phyloP scores from a whole-genome alignment of 2,329 filamentous ascomycete genomes.

The Monilinia polystroma region DNA sequence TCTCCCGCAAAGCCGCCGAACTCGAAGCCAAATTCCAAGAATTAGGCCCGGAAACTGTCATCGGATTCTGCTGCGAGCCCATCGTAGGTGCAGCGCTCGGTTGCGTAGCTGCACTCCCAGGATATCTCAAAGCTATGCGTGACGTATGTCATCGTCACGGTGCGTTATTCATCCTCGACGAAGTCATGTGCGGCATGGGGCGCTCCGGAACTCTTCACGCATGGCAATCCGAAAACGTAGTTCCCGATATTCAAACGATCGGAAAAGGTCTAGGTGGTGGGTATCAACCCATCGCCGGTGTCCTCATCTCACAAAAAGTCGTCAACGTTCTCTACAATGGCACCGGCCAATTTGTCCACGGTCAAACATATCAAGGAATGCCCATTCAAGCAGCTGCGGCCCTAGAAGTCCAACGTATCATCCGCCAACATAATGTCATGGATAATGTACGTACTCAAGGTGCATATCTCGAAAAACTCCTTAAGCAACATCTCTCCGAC shows the following conservation, averaged over 20 bases:
- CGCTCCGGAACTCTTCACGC: constrained; percentile 54
- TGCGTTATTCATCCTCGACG: constrained; percentile 74
- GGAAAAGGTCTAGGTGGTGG: constrained; percentile 67
- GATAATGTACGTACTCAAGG: constrained; percentile 59
- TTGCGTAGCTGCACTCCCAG: constrained; percentile 62
- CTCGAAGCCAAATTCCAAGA: constrained; percentile 61
- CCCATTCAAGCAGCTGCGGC: constrained; percentile 60
- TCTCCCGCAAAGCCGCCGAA: constrained; percentile 57
- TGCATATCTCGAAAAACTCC: constrained; percentile 44
- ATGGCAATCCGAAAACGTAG: constrained; percentile 52
- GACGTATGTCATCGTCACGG: constrained; percentile 69
- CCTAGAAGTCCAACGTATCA: constrained; percentile 60
- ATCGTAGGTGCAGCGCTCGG: constrained; percentile 66
- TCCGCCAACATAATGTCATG: constrained; percentile 57
- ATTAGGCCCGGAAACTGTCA: constrained; percentile 61
- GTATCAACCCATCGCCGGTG: constrained; percentile 59
- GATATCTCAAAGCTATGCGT: constrained; percentile 69
- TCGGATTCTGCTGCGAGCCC: constrained; percentile 66
- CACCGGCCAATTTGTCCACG: constrained; percentile 38
- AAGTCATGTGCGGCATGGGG: constrained; percentile 63
- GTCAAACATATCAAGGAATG: constrained; percentile 59
- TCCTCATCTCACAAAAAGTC: constrained; percentile 55
- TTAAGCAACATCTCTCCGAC: constrained; percentile 46
- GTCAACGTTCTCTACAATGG: constrained; percentile 43
- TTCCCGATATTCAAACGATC: constrained; percentile 64